A percentile compares a stretch with the other conserved stretches of the same genome.
Evolutionary conservation across 2,329 filamentous ascomycete species (phyloP).

Genomic region (Sarocladiaceae sp.): DNA sequence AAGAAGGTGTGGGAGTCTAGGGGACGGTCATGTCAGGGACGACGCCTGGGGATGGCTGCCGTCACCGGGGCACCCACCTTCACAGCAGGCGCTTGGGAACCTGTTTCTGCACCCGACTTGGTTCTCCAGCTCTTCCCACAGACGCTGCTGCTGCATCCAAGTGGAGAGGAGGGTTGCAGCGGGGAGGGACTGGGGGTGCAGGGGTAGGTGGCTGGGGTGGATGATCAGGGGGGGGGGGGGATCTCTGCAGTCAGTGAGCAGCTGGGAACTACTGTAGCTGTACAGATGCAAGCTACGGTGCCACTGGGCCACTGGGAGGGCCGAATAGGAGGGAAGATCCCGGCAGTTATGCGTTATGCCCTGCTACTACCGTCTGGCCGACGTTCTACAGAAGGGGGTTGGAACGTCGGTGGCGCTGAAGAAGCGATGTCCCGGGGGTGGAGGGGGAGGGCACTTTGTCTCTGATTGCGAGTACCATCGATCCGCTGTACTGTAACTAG

Average conservation of each 20-base stretch:
- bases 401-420: neutral
- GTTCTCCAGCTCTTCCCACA: neutral
- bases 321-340: conserved; percentile 3
- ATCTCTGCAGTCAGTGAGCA: no score
- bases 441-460: no score
- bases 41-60: conserved; percentile 1
- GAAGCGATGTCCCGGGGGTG: no score
- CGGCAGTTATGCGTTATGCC: no score
- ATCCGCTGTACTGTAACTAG: neutral
- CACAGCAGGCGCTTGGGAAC: neutral
- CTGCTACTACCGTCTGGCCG: neutral
- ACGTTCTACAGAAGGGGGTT: neutral
- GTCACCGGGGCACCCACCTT: neutral
- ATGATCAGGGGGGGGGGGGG: neutral
- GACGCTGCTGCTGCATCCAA: neutral
- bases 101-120: neutral
- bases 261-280: neutral
- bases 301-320: neutral
- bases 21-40: conserved; percentile 1
- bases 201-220: neutral
- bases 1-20: neutral
- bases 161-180: neutral
- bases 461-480: no score
- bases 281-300: neutral
- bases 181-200: neutral